phyloP scores from a whole-genome alignment of 495 filamentous ascomycete genomes.

The Cercophora scortea region DNA sequence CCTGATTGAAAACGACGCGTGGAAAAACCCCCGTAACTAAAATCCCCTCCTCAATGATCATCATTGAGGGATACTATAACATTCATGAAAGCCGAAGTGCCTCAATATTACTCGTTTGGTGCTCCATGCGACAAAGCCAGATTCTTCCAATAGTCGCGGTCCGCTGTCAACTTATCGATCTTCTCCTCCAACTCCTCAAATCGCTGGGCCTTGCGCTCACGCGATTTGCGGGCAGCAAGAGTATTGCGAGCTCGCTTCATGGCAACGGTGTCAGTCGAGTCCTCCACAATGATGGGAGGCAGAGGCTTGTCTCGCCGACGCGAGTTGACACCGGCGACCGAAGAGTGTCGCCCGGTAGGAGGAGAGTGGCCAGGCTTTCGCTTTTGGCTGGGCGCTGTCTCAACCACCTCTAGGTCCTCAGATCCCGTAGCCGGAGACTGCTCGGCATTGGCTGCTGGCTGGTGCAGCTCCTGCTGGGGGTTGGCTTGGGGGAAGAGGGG shows the following conservation, averaged over 20 bases:
- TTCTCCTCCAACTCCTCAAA: constrained; percentile 53
- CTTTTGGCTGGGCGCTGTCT: constrained; percentile 26
- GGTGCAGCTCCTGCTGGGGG: constrained; percentile 1
- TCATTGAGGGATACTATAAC: constrained; percentile 24
- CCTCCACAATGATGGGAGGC: constrained; percentile 67
- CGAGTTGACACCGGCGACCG: constrained; percentile 60
- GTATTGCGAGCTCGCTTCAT: constrained; percentile 96
- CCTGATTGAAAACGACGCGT: constrained; percentile 5
- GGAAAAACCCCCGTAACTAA: neutral
- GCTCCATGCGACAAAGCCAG: constrained; percentile 37
- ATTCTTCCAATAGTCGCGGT: constrained; percentile 53
- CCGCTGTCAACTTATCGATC: constrained; percentile 39
- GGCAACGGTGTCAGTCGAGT: constrained; percentile 61
- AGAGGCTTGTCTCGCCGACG: constrained; percentile 72
- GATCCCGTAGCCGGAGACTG: constrained; percentile 36
- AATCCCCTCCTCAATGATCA: constrained; percentile 22
- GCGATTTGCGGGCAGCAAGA: constrained; percentile 88
- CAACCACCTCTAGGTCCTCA: constrained; percentile 30
- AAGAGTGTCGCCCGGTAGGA: constrained; percentile 51
- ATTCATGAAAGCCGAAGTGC: constrained; percentile 21
- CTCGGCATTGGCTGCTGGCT: constrained; percentile 19
- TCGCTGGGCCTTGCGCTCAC: constrained; percentile 68
- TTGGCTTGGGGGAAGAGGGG: constrained; percentile 60
- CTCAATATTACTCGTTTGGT: constrained; percentile 23
- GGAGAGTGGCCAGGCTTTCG: constrained; percentile 40